Base-by-base conservation (phyloP, 2,329 filamentous ascomycete genomes). In the Aspergillus nomiae region DNA sequence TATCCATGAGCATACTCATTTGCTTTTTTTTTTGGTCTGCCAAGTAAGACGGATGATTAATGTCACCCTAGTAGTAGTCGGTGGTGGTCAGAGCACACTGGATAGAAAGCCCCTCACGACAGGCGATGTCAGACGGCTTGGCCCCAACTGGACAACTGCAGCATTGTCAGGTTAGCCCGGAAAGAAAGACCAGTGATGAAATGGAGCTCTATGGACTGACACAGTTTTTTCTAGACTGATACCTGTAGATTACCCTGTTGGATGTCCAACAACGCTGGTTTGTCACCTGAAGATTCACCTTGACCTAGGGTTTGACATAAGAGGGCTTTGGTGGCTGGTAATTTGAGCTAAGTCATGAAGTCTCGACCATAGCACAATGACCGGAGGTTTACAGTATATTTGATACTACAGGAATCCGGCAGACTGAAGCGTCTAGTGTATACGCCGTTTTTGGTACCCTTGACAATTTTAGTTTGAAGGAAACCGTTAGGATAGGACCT, bases 101-200 rank as follows among this genome's bases (percentile, higher is more conserved):
- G 48, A 32, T 32, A 51, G 28, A n/a, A 9, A 32, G 28, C 48
- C 48, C 48, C 48, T 51, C 48, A 51, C 28, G 32, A 51, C 19
- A 32, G 62, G 46, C 38, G 38, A 57, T 53, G 62, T 57, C 62
- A 57, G 59, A 56, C 54, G 38, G 34, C 45, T 63, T 63, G 62
- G 55, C 58, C 51, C 32, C 32, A 53, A 50, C 48, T 61, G 46
- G 28, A 61, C 48, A 41, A 58, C 62, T 63, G 58, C 62, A 63
- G 58, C 54, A 50, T 54, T 48, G 46, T 59, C 45, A 60, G 61
- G 58, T 48, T 54, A 55, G 36, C 58, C 54, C 53, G 54, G 61
- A 41, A 57, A 32, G 48, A 32, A 51, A 51, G 48, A 34, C 28
- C 28, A 32, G 48, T 28, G 16, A 28, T 26, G 46, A 14, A 41